A percentile compares a stretch with the other conserved stretches of the same genome.
phyloP scores from a whole-genome alignment of 805 yeast species.

The Yarrowia divulgata region DNA sequence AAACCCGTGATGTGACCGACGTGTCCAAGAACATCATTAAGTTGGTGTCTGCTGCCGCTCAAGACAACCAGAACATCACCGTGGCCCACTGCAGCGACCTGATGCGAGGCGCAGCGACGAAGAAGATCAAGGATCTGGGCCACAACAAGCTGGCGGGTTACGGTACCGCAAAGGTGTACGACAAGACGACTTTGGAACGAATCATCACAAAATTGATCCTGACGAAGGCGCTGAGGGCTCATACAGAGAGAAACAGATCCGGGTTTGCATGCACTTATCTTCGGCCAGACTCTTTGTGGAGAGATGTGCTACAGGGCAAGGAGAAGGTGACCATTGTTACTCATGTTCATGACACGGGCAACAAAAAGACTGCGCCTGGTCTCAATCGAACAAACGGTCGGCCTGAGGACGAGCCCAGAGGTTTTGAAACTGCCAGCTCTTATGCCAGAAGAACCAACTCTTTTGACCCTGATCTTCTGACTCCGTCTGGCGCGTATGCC shows the following conservation, averaged over 20 bases:
- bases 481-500: background rate
- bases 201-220: constrained; percentile 79
- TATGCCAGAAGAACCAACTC: constrained; percentile 20
- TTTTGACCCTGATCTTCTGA: background rate
- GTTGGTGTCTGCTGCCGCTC: constrained; percentile 61
- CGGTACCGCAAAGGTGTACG: constrained; percentile 71
- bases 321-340: constrained; percentile 43
- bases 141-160: constrained; percentile 67
- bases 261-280: constrained; percentile 86
- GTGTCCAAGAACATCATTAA: constrained; percentile 65
- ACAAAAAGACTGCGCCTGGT: background rate
- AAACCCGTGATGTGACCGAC: constrained; percentile 66
- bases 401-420: background rate
- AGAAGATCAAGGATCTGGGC: constrained; percentile 68
- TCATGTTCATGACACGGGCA: constrained; percentile 10
- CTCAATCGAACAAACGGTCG: background rate
- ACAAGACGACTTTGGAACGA: constrained; percentile 78
- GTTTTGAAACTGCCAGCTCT: constrained; percentile 12
- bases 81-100: constrained; percentile 82
- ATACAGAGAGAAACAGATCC: constrained; percentile 68
- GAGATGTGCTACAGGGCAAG: constrained; percentile 55
- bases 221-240: constrained; percentile 71
- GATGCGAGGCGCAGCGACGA: constrained; percentile 71
- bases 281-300: constrained; percentile 64
- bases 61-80: constrained; percentile 66